Evolutionary conservation across 768 basidiomycete species (phyloP).

Genomic region (Wakefieldia striispora): DNA sequence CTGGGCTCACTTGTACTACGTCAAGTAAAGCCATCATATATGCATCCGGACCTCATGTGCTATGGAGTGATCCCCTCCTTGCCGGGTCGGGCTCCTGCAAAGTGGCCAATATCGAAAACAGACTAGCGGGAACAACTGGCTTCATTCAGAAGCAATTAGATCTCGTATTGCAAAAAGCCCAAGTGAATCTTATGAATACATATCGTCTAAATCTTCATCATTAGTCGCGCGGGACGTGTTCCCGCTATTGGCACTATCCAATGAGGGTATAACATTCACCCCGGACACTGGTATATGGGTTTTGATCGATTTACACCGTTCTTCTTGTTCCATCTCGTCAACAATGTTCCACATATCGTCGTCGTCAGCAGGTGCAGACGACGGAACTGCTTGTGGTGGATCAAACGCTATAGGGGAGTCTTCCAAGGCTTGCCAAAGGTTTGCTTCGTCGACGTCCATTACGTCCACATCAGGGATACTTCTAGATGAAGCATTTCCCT

Average conservation of each 20-base stretch:
- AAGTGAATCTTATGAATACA: constrained; percentile 45
- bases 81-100: no score
- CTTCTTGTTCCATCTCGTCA: constrained; percentile 47
- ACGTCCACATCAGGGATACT: constrained; percentile 3
- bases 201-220: constrained; percentile 62
- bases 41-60: no score
- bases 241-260: constrained; percentile 6
- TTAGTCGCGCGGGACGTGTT: constrained; percentile 30
- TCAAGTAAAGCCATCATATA: no score
- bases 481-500: constrained; percentile 7
- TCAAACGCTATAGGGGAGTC: constrained; percentile 4
- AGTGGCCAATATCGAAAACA: no score
- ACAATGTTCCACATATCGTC: constrained; percentile 76
- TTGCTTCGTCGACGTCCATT: constrained; percentile 40
- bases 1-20: no score
- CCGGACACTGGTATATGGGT: constrained; percentile 25
- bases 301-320: constrained; percentile 3
- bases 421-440: constrained; percentile 33
- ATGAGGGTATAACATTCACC: constrained; percentile 15
- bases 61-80: no score
- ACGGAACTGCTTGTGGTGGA: constrained; percentile 2
- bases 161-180: no score
- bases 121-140: no score
- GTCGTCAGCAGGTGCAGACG: constrained; percentile 39
- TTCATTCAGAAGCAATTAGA: no score